These are phyloP conservation scores for Trichophyton rubrum DNA, from an alignment of 2,329 filamentous ascomycete genomes.

Conservation along the genomic window DNA sequence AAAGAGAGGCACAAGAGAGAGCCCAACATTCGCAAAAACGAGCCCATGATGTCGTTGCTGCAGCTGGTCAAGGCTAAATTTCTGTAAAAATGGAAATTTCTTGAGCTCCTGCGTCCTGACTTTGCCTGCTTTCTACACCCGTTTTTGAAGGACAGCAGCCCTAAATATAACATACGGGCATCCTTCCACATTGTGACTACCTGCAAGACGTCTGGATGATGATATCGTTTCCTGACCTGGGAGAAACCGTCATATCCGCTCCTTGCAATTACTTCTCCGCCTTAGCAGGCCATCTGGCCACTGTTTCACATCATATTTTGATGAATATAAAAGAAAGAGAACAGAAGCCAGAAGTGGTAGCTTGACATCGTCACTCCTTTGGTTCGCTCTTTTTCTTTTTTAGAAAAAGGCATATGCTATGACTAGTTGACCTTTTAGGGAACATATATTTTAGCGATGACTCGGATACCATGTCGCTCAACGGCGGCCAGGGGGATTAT, in stretches of 20 bases:
- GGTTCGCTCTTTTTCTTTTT: background rate
- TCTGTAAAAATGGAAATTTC: background rate
- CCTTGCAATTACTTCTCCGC: background rate
- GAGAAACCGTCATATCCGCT: background rate
- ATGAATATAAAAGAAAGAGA: background rate
- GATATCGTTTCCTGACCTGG: background rate
- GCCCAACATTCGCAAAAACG: background rate
- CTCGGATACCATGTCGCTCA: constrained; percentile 25
- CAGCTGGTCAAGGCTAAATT: background rate
- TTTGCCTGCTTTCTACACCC: background rate
- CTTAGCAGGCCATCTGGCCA: background rate
- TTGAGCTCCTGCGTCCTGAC: background rate
- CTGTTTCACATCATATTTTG: background rate
- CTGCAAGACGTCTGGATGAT: background rate
- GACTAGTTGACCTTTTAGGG: constrained; percentile 3
- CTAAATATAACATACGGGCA: background rate
- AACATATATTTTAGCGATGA: constrained; percentile 19
- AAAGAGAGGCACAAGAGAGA: background rate
- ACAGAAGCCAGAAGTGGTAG: background rate
- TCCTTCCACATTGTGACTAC: background rate
- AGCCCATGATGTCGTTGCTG: background rate
- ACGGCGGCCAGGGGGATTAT: constrained; percentile 23
- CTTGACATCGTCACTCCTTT: background rate
- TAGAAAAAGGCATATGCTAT: background rate
- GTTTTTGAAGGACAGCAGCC: background rate